Percentiles rank a stretch among this genome's conserved stretches.
phyloP scores from a whole-genome alignment of 495 filamentous ascomycete species.

The Ascobolus immersus region DNA sequence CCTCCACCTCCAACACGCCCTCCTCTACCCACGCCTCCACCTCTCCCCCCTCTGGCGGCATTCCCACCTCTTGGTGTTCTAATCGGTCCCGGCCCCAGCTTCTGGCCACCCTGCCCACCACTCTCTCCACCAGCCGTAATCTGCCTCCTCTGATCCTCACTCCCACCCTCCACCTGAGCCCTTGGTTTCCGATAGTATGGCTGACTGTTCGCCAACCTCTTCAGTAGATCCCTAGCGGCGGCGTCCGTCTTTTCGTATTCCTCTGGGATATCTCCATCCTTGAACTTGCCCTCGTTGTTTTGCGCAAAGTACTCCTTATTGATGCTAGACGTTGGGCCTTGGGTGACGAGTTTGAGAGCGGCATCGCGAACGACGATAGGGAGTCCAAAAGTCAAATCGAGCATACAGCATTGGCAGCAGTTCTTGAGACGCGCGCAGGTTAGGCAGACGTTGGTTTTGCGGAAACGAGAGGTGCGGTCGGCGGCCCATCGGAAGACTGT shows the following conservation, averaged over 20 bases:
- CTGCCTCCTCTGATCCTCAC: conserved; percentile 31
- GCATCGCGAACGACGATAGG: conserved; percentile 86
- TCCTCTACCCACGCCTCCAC: conserved; percentile 24
- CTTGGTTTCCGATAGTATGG: conserved; percentile 85
- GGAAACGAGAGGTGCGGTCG: conserved; percentile 44
- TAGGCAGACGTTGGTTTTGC: conserved; percentile 45
- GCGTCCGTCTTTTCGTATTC: conserved; percentile 94
- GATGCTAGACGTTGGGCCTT: conserved; percentile 67
- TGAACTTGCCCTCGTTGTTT: conserved; percentile 81
- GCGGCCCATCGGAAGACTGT: conserved; percentile 89
- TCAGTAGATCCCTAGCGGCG: conserved; percentile 69
- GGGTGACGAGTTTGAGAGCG: conserved; percentile 89
- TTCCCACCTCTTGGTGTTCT: conserved; percentile 37
- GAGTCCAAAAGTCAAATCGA: conserved; percentile 81
- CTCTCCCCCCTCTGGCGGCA: conserved; percentile 20
- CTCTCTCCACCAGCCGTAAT: conserved; percentile 21
- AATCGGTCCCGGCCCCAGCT: conserved; percentile 36
- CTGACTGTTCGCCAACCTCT: conserved; percentile 66
- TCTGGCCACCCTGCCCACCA: conserved; percentile 17
- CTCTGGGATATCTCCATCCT: conserved; percentile 61
- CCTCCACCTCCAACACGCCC: conserved; percentile 23
- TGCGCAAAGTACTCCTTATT: conserved; percentile 96
- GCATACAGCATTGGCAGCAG: conserved; percentile 96
- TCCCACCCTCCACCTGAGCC: conserved; percentile 50
- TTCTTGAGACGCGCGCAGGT: conserved; percentile 58